These are phyloP conservation scores for Curvularia hawaiiensis DNA, from an alignment of 2,329 filamentous ascomycete species.

Conservation along the genomic window DNA sequence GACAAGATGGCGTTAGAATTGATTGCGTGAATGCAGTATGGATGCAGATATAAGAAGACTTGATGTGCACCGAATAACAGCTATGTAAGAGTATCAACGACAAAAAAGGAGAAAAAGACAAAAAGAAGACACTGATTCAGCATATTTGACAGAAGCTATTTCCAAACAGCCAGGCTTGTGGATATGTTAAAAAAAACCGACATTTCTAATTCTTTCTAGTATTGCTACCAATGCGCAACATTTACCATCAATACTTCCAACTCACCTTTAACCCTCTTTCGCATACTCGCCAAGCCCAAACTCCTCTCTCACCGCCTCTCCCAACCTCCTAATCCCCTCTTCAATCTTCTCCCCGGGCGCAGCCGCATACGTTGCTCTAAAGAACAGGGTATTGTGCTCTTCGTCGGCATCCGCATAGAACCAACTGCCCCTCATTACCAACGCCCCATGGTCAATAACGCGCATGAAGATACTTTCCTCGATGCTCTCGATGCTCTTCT, in stretches of 20 bases:
- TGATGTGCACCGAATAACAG: not conserved
- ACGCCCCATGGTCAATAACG: slow-evolving; percentile 75
- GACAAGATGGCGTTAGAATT: not conserved
- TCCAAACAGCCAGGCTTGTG: not conserved
- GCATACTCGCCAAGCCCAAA: slow-evolving; percentile 54
- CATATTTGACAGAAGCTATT: not conserved
- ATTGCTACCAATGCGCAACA: not conserved
- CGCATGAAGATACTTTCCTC: slow-evolving; percentile 87
- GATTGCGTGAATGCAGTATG: not conserved
- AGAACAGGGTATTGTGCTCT: slow-evolving; percentile 71
- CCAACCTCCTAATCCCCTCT: slow-evolving; percentile 66
- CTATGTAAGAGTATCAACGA: slow-evolving; percentile 7
- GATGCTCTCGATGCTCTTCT: slow-evolving; percentile 62
- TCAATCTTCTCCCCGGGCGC: slow-evolving; percentile 62
- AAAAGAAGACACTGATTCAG: not conserved
- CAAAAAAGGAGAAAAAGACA: not conserved
- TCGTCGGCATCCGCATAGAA: slow-evolving; percentile 77
- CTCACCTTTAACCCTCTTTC: not conserved
- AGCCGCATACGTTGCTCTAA: slow-evolving; percentile 87
- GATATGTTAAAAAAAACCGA: not conserved
- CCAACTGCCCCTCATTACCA: slow-evolving; percentile 87
- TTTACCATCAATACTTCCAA: not conserved
- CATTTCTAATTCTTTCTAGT: not conserved
- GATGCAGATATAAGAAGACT: not conserved
- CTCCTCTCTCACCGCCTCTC: slow-evolving; percentile 69